A percentile compares a stretch with the other conserved stretches of the same genome.
phyloP scores from a whole-genome alignment of 305 asterid genomes.

The Solanum chacoense region DNA sequence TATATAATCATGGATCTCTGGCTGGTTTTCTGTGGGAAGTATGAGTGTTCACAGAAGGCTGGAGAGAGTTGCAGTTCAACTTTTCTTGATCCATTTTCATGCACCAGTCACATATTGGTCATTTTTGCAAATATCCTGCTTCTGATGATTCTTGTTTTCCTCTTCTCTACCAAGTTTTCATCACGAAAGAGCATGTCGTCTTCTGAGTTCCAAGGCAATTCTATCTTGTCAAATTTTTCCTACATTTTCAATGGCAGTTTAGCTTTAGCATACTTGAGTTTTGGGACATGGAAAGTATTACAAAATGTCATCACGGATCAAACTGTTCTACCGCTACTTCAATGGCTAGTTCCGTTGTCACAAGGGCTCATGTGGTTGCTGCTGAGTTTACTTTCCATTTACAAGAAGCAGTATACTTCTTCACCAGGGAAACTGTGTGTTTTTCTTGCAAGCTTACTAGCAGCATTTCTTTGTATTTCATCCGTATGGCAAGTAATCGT shows the following conservation, averaged over 20 bases:
- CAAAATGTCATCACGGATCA: neutral
- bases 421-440: neutral
- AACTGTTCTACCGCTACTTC: slow-evolving; percentile 5
- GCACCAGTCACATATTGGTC: slow-evolving; percentile 1
- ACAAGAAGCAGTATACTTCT: neutral
- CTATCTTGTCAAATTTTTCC: neutral
- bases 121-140: slow-evolving; percentile 8
- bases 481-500: slow-evolving; percentile 1
- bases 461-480: slow-evolving; percentile 6
- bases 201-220: neutral
- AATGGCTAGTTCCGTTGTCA: slow-evolving; percentile 7
- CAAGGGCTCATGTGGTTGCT: slow-evolving; percentile 13
- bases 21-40: slow-evolving; percentile 7
- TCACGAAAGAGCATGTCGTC: neutral
- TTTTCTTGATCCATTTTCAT: slow-evolving; percentile 7
- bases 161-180: neutral
- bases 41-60: neutral
- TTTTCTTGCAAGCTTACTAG: slow-evolving; percentile 3
- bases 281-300: slow-evolving; percentile 3
- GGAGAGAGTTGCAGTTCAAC: neutral
- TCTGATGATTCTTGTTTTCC: neutral
- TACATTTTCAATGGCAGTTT: neutral
- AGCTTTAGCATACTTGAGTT: slow-evolving; percentile 1
- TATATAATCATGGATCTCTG: slow-evolving; percentile 1
- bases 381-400: neutral